Conservation (phyloP, 495 filamentous ascomycete genomes). For the Penicillium paradoxum region DNA sequence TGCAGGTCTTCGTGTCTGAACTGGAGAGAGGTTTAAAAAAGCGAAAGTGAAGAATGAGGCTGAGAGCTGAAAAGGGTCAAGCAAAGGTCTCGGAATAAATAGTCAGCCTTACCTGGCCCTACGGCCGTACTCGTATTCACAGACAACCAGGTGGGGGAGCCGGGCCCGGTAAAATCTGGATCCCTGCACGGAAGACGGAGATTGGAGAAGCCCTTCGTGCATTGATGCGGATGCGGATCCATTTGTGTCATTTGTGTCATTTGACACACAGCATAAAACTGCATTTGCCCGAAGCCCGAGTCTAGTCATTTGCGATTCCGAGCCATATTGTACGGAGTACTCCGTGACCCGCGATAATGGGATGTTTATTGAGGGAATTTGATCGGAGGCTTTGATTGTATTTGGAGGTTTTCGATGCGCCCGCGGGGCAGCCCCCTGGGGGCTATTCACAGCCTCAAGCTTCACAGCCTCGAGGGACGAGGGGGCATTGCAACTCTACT, state of each 20-base stretch:
- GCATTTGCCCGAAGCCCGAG: no score
- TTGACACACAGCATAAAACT: no score
- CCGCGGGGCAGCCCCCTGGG: neutral
- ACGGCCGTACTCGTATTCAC: constrained; percentile 8
- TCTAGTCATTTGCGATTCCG: neutral
- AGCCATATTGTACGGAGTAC: neutral
- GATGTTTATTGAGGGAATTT: neutral
- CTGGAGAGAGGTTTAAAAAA: neutral
- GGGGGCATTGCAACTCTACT: neutral
- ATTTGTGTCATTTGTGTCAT: no score
- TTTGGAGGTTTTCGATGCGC: neutral
- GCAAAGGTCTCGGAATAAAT: neutral
- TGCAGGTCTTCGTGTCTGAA: neutral
- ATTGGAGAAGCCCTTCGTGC: neutral
- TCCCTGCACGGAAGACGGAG: no score
- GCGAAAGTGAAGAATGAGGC: neutral
- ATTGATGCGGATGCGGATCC: neutral
- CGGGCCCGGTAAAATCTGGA: neutral
- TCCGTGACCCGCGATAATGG: no score
- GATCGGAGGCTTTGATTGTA: neutral
- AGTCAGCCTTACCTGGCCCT: neutral
- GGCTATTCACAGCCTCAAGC: constrained; percentile 3
- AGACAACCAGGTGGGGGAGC: constrained; percentile 10
- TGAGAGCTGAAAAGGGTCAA: neutral
- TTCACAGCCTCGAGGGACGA: neutral